Evolutionary conservation across 495 filamentous ascomycete species (phyloP), one percentile per base, ranked within the genome.

Genomic region (Haplographium delicatum): DNA sequence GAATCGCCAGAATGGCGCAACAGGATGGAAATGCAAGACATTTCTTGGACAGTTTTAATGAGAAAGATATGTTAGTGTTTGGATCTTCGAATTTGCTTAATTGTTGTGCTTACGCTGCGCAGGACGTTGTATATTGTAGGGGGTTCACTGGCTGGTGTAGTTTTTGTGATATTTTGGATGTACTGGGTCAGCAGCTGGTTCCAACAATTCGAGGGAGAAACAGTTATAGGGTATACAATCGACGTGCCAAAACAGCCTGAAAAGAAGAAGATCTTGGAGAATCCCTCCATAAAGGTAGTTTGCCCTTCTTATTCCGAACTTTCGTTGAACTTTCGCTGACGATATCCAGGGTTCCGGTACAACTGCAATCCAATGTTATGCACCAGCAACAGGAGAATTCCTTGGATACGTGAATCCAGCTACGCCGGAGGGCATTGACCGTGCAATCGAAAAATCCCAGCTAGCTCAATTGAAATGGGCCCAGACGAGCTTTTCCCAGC

Each of bases 311-410:
- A 9, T 13, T n/a, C 10, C 13, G 22, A 4, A 43, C 20, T 15
- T 5, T 8, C 8, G 16, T 7, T 10, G 10, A 27, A 16, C 16
- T 16, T 8, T 13, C 5, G 16, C 48, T 59, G 13, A 59, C 23
- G 9, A 7, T 19, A 31, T 26, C 39, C 27, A 35, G 24, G 42
- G 25, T 22, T 7, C 53, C 74, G 73, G 66, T 72, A 79, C 76
- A 28, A 77, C 74, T 2, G 73, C 76, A 0, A 85, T 91, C 33
- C 85, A 86, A 67, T 91, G 93, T 72, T 97, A 96, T 64, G 85
- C 82, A 44, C 93, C 93, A 2, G 91, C 91, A 0, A 94, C 88
- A 38, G 93, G 91, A 44, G 76, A 83, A 58, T 79, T 88, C 42
- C 80, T 98, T 22, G 91, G 89, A 37, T 72, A 78, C 50, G 83